Evolutionary conservation across 2,329 filamentous ascomycete genomes (phyloP).

Genomic region (Apiospora marii): DNA sequence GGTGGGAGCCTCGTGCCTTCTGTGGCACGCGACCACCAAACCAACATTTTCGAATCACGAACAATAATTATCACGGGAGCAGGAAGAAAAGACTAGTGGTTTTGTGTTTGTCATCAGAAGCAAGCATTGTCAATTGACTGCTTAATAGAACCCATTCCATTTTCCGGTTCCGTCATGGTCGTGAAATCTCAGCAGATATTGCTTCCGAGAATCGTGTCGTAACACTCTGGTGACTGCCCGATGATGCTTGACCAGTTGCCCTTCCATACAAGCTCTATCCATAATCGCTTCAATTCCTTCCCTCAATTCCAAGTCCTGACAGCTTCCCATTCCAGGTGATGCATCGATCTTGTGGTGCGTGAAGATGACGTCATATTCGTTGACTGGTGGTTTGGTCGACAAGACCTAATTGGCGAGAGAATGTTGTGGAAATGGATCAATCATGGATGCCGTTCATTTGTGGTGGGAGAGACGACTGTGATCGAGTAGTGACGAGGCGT

Average conservation of each 20-base stretch:
- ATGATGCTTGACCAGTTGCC: slow-evolving; percentile 27
- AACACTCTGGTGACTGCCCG: slow-evolving; percentile 26
- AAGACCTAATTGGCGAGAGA: not conserved
- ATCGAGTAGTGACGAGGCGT: slow-evolving; percentile 47
- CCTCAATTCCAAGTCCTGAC: not conserved
- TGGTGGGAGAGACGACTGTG: slow-evolving; percentile 36
- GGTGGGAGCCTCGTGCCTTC: not conserved
- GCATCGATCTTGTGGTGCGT: not conserved
- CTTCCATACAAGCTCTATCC: slow-evolving; percentile 24
- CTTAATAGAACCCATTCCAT: slow-evolving; percentile 26
- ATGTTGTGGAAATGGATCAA: not conserved
- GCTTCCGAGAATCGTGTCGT: slow-evolving; percentile 25
- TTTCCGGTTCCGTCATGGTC: slow-evolving; percentile 24
- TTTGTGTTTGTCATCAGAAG: slow-evolving; percentile 24
- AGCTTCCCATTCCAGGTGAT: not conserved
- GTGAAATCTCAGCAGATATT: slow-evolving; percentile 27
- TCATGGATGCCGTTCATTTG: slow-evolving; percentile 26
- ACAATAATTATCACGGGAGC: not conserved
- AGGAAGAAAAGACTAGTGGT: not conserved
- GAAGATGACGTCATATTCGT: slow-evolving; percentile 8
- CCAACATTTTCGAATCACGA: not conserved
- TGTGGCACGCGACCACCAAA: not conserved
- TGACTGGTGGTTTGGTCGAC: slow-evolving; percentile 14
- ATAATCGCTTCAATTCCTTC: not conserved
- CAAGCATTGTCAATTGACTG: slow-evolving; percentile 30